Evolutionary conservation across 768 basidiomycete species (phyloP).

Genomic region (Boletus rubropictus): DNA sequence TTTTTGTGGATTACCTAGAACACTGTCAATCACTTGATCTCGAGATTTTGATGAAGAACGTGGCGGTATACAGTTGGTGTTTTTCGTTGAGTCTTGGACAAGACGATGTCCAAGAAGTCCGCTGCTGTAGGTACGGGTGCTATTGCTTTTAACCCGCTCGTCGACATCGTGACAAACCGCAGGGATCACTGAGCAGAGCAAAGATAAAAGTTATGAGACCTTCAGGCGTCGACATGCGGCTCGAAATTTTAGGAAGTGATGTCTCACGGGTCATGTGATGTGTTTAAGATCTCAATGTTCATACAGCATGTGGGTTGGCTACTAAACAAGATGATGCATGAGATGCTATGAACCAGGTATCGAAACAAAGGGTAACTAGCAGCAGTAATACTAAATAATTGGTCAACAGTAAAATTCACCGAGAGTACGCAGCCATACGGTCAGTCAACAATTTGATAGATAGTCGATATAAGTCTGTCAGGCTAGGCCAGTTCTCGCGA

Average conservation of each 20-base stretch:
- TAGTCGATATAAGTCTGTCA: constrained; percentile 5
- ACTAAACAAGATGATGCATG: constrained; percentile 21
- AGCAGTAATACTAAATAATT: constrained; percentile 18
- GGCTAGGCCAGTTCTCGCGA: constrained; percentile 46
- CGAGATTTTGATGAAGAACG: background rate
- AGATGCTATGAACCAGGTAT: constrained; percentile 18
- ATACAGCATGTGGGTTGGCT: constrained; percentile 20
- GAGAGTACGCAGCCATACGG: constrained; percentile 3
- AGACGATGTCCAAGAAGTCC: constrained; percentile 91
- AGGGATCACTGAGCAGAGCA: constrained; percentile 1
- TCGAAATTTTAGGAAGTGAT: constrained; percentile 9
- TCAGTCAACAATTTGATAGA: constrained; percentile 13
- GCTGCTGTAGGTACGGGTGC: constrained; percentile 96
- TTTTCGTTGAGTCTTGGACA: constrained; percentile 94
- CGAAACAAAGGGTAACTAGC: constrained; percentile 24
- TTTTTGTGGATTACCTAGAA: constrained; percentile 94
- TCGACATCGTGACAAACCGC: constrained; percentile 47
- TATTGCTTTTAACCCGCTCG: constrained; percentile 91
- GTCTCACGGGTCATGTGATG: constrained; percentile 13
- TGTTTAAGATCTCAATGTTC: constrained; percentile 7
- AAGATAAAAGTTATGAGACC: constrained; percentile 10
- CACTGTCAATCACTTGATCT: constrained; percentile 1
- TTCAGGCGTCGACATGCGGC: constrained; percentile 1
- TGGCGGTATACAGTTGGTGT: constrained; percentile 72
- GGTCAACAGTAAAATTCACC: constrained; percentile 11